Conservation (phyloP, 1,284 basidiomycete species). For the Cutaneotrichosporon cavernicola region DNA sequence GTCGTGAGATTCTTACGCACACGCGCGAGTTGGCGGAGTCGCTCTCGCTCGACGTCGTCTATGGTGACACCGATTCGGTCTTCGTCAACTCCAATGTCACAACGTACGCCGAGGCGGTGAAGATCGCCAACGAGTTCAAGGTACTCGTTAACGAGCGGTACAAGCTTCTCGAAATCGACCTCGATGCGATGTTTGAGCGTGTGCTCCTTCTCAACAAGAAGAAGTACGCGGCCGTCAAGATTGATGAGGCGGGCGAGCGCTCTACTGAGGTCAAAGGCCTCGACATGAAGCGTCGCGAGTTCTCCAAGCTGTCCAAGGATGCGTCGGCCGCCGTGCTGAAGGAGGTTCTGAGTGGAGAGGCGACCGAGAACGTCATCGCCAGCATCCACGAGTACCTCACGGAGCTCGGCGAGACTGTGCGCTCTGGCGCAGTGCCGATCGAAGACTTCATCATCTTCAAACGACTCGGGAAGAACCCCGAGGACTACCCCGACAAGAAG, state of each 20-base stretch:
- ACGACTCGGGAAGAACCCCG: slow-evolving; percentile 90
- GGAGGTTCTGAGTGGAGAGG: slow-evolving; percentile 86
- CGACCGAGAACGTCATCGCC: slow-evolving; percentile 84
- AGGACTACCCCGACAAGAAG: slow-evolving; percentile 95
- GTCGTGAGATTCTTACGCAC: slow-evolving; percentile 92
- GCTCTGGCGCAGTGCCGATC: slow-evolving; percentile 70
- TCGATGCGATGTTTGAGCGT: slow-evolving; percentile 91
- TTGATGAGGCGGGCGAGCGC: slow-evolving; percentile 73
- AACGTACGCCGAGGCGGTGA: slow-evolving; percentile 80
- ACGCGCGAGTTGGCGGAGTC: slow-evolving; percentile 91
- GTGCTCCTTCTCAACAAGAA: slow-evolving; percentile 96
- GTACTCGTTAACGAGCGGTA: slow-evolving; percentile 95
- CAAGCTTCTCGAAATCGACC: slow-evolving; percentile 92
- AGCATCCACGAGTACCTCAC: slow-evolving; percentile 90
- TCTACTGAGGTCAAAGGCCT: slow-evolving; percentile 92
- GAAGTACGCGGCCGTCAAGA: slow-evolving; percentile 96
- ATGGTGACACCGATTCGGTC: slow-evolving; percentile 98
- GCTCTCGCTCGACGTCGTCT: slow-evolving; percentile 84
- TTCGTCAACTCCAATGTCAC: slow-evolving; percentile 97
- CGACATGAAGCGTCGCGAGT: slow-evolving; percentile 99
- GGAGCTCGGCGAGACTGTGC: slow-evolving; percentile 71
- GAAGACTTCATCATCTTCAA: slow-evolving; percentile 96
- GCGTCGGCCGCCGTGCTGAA: slow-evolving; percentile 87
- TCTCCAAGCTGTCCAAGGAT: slow-evolving; percentile 85
- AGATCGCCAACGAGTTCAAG: slow-evolving; percentile 90